Percentiles rank a stretch among this genome's conserved stretches.
These are phyloP conservation scores for Ophiostoma australiae DNA, from an alignment of 2,329 filamentous ascomycete genomes.

Conservation along the genomic window DNA sequence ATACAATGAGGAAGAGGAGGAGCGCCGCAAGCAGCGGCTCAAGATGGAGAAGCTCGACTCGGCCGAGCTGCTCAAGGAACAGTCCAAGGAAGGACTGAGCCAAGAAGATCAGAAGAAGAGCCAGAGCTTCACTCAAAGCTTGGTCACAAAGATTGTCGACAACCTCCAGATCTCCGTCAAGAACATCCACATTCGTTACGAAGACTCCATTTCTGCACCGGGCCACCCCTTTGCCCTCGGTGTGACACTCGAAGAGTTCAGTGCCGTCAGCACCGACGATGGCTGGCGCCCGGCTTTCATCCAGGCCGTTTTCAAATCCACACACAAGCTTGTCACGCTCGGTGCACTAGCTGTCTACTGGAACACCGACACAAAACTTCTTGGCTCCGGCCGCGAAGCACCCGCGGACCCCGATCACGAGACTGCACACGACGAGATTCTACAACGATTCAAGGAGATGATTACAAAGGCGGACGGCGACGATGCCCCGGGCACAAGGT, in stretches of 20 bases:
- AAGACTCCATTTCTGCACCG: conserved; percentile 91
- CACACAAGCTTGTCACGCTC: conserved; percentile 89
- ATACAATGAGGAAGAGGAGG: conserved; percentile 90
- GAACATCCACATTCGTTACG: conserved; percentile 97
- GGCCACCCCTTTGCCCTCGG: conserved; percentile 93
- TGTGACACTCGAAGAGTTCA: conserved; percentile 90
- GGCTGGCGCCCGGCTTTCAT: conserved; percentile 97
- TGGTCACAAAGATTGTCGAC: conserved; percentile 95
- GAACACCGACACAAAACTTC: conserved; percentile 86
- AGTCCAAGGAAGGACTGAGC: conserved; percentile 86
- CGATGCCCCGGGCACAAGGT: not conserved
- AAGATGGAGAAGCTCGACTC: conserved; percentile 99
- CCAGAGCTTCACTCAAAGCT: conserved; percentile 92
- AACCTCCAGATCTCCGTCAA: conserved; percentile 97
- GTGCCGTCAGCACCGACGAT: conserved; percentile 90
- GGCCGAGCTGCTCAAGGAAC: conserved; percentile 88
- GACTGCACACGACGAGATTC: conserved; percentile 63
- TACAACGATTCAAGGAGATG: conserved; percentile 70
- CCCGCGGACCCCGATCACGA: conserved; percentile 55
- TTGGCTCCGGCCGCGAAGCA: conserved; percentile 75
- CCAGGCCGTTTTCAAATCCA: conserved; percentile 73
- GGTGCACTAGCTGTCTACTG: conserved; percentile 92
- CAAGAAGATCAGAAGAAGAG: conserved; percentile 95
- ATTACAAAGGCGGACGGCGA: conserved; percentile 59
- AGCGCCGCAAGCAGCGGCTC: conserved; percentile 75